Evolutionary conservation across 2,329 filamentous ascomycete genomes (phyloP), one percentile per base, ranked within the genome.

Genomic region (Lachnum nothofagi): DNA sequence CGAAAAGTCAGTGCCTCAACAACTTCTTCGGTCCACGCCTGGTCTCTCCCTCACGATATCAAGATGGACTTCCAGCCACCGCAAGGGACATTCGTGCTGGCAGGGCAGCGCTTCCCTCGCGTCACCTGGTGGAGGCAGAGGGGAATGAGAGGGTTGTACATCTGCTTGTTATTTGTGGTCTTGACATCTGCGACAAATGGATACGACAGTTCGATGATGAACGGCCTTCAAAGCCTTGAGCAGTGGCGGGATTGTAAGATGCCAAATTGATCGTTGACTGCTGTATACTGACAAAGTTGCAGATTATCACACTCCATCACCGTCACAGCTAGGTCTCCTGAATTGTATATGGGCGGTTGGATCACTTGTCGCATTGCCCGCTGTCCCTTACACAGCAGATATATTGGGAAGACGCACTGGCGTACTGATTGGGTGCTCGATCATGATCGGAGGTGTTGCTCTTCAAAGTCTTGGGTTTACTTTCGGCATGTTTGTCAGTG

Each of bases 121-220:
- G 48, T 79, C 38, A 60, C 70, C 55, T 79, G 76, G 76, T 72
- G 58, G 43, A 72, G 67, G 55, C 74, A 79, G 20, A 72, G 75
- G 17, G 75, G 75, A 40, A 67, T 79, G 56, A 42, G 49, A 42
- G 45, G 49, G 17, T 38, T 51, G 41, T 51, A 51, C 37, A 27
- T 53, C 16, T 53, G 46, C 31, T 25, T 53, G 27, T 35, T 53
- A 22, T 53, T 49, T 37, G 46, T 53, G 39, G 51, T 53, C 39
- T 40, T 49, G 19, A 49, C 46, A 22, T 53, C 14, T 80, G 79
- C n/a, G 23, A 74, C 73, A 9, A 72, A 68, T 52, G 67, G 66
- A 12, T 68, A 65, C 34, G 66, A 68, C 31, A 49, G 66, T 31
- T 69, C 67, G 7, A 63, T 72, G 54, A 67, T 72, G 63, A 72